Evolutionary conservation across 768 basidiomycete species (phyloP).

Genomic region (Goffeauzyma gilvescens): DNA sequence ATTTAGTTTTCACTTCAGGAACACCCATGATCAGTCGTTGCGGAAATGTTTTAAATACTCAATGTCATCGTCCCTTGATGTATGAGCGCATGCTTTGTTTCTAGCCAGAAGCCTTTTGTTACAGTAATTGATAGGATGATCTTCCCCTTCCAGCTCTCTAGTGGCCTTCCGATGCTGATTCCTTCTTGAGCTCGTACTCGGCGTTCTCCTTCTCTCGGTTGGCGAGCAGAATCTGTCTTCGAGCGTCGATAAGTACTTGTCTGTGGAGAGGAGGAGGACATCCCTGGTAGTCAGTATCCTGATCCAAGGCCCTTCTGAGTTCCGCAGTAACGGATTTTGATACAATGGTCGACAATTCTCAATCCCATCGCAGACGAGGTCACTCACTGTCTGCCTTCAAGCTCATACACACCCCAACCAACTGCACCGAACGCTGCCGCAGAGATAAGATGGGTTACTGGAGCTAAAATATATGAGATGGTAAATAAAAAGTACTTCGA

Average conservation of each 20-base stretch:
- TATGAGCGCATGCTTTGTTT: too few relatives aligned
- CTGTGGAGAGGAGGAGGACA: slow-evolving; percentile 4
- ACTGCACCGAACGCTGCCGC: slow-evolving; percentile 20
- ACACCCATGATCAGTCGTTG: too few relatives aligned
- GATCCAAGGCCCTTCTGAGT: neutral
- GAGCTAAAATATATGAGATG: slow-evolving; percentile 11
- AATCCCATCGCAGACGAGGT: too few relatives aligned
- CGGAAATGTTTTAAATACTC: too few relatives aligned
- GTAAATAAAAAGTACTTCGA: neutral
- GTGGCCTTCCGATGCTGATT: too few relatives aligned
- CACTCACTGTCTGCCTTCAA: slow-evolving; percentile 28
- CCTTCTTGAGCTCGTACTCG: slow-evolving; percentile 18
- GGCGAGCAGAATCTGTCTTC: slow-evolving; percentile 17
- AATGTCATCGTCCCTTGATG: too few relatives aligned
- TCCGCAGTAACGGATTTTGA: neutral
- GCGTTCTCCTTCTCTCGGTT: slow-evolving; percentile 20
- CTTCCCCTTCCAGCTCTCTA: too few relatives aligned
- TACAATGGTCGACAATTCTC: neutral
- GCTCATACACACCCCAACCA: slow-evolving; percentile 26
- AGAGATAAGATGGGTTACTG: slow-evolving; percentile 18
- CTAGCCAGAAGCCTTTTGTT: too few relatives aligned
- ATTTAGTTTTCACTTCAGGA: too few relatives aligned
- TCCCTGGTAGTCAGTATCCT: neutral
- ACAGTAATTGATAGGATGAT: too few relatives aligned
- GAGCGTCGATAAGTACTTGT: slow-evolving; percentile 18